Evolutionary conservation across 1,284 basidiomycete genomes (phyloP).

Genomic region (Coniferiporia weirii): DNA sequence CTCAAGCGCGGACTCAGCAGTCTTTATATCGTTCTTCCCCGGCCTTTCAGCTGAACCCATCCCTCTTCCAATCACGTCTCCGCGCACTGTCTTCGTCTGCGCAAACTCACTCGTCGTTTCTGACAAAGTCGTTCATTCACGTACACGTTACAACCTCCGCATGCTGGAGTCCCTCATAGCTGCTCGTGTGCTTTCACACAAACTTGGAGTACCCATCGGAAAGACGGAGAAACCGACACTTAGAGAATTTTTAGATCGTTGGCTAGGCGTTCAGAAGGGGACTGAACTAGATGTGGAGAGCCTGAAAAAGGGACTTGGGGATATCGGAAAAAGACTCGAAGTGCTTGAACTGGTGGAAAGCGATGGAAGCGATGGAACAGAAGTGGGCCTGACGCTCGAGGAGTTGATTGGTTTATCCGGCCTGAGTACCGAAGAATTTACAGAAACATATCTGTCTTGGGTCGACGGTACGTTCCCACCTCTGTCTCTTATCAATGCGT

Average conservation of each 20-base stretch:
- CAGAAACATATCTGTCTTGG: slow-evolving; percentile 68
- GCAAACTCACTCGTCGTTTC: slow-evolving; percentile 84
- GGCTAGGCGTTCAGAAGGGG: slow-evolving; percentile 38
- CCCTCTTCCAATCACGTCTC: slow-evolving; percentile 46
- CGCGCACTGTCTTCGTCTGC: slow-evolving; percentile 63
- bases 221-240: slow-evolving; percentile 39
- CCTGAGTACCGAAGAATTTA: slow-evolving; percentile 50
- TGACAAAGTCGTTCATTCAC: slow-evolving; percentile 74
- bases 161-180: slow-evolving; percentile 82
- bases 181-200: slow-evolving; percentile 63
- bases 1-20: slow-evolving; percentile 58
- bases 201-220: slow-evolving; percentile 43
- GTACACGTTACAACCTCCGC: slow-evolving; percentile 79
- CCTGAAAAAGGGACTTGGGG: slow-evolving; percentile 44
- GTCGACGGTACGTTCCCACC: slow-evolving; percentile 53
- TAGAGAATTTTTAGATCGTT: slow-evolving; percentile 44
- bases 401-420: slow-evolving; percentile 70
- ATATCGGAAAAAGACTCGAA: slow-evolving; percentile 46
- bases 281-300: slow-evolving; percentile 35
- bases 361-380: slow-evolving; percentile 22
- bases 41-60: slow-evolving; percentile 60
- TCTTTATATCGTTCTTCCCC: slow-evolving; percentile 81
- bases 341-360: slow-evolving; percentile 40
- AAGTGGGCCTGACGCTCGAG: slow-evolving; percentile 59
- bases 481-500: background rate